phyloP scores from a whole-genome alignment of 768 basidiomycete species.

The Saitozyma sp. region DNA sequence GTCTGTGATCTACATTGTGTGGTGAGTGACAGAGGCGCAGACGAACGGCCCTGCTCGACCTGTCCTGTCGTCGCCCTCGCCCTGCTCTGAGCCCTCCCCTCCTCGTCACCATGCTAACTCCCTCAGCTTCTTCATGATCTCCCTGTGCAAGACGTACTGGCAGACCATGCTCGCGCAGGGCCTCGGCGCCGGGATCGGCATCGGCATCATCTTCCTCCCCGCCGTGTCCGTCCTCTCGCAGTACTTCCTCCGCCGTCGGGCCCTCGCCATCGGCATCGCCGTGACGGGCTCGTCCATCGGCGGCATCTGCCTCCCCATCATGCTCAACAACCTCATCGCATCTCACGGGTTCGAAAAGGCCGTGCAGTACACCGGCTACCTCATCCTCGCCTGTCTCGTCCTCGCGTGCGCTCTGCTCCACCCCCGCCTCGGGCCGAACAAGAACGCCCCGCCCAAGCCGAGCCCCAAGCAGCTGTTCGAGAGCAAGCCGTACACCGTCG shows the following conservation, averaged over 20 bases:
- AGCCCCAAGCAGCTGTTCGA: constrained; percentile 19
- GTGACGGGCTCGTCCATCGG: constrained; percentile 54
- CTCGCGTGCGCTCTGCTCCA: constrained; percentile 18
- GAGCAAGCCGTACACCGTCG: constrained; percentile 17
- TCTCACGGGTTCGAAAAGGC: constrained; percentile 28
- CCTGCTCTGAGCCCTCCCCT: neutral
- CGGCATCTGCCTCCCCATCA: constrained; percentile 49
- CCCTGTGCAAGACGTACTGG: constrained; percentile 34
- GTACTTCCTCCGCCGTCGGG: constrained; percentile 56
- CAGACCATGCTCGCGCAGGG: constrained; percentile 42
- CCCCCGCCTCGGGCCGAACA: constrained; percentile 17
- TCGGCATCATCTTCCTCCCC: constrained; percentile 61
- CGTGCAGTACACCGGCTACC: constrained; percentile 31
- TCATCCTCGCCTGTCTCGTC: constrained; percentile 25
- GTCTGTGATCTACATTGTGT: constrained; percentile 31
- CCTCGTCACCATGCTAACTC: constrained; percentile 5
- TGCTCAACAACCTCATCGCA: constrained; percentile 49
- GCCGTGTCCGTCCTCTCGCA: constrained; percentile 57
- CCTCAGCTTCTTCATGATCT: constrained; percentile 32
- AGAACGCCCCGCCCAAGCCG: constrained; percentile 10
- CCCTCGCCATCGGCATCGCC: constrained; percentile 56
- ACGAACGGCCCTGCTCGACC: too few relatives aligned
- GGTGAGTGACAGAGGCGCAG: constrained; percentile 12
- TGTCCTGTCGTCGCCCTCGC: neutral
- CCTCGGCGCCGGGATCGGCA: constrained; percentile 55